Base-by-base conservation (phyloP, 257 asterid genomes). In the Fraxinus cuspidata region DNA sequence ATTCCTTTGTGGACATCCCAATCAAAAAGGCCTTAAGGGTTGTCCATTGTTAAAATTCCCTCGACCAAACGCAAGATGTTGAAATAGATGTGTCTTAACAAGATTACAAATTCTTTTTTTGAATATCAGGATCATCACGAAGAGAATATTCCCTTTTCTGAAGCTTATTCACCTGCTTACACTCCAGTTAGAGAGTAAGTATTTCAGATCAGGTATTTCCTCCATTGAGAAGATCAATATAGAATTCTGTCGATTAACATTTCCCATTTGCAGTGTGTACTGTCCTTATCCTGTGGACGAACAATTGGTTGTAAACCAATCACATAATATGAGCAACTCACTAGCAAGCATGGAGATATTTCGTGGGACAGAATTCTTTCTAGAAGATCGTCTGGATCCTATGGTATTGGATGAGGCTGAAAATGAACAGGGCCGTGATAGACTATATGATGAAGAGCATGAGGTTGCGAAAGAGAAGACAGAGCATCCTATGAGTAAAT, bases 151-250 rank as follows among this genome's bases (percentile, higher is more conserved):
- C 76, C 83, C 56, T 19, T 38, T 68, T 79, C 86, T 42, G 89
- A 75, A 83, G 74, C 83, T 71, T 19, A 72, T 77, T 81, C 87
- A 34, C 68, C 83, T 23, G 80, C 76, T 44, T 12, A 74, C 78
- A 93, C 97, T 71, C 96, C 97, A 38, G 90, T 84, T 47, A 84
- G 85, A 84, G 96, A 92, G 98, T 95, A 90, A 35, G 98, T 77
- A 66, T 37, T 11, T 84, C 53, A 71, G 66, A 29, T 69, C 29
- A 1, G 19, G 11, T 32, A 38, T 25, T 65, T 34, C 40, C 11
- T 76, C 44, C 53, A 11, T 21, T 25, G 49, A 65, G 8, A 74
- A 44, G 28, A 73, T 78, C 25, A 74, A 60, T 37, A 27, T 18
- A 38, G 53, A 49, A 76, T 37, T 47, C 21, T 70, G 21, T 25